These are phyloP conservation scores for Zea mays DNA, from an alignment of 176 grass and related monocot species.

Conservation along the genomic window Zm-B73-REFERENCE-NAM-5.0 NC_050102.1:116028001-116028500, in stretches of 20 bases:
- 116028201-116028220: neutral
- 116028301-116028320: neutral
- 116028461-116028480: constrained; percentile 2
- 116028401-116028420: constrained; percentile 21
- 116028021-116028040: neutral
- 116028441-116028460: constrained; percentile 20
- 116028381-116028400: neutral
- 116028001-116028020: neutral
- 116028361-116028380: neutral
- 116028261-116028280: neutral
- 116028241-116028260: neutral
- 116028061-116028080: neutral
- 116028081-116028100: neutral
- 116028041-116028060: neutral
- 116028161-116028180: neutral
- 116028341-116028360: neutral
- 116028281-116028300: neutral
- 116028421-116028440: neutral
- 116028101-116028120: neutral
- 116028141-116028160: neutral
- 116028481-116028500: constrained; percentile 46
- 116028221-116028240: neutral
- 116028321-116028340: neutral
- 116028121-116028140: neutral
- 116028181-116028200: too few relatives aligned